These are phyloP conservation scores for Aspergillus nanangensis DNA, from an alignment of 495 filamentous ascomycete genomes.

Conservation along the genomic window DNA sequence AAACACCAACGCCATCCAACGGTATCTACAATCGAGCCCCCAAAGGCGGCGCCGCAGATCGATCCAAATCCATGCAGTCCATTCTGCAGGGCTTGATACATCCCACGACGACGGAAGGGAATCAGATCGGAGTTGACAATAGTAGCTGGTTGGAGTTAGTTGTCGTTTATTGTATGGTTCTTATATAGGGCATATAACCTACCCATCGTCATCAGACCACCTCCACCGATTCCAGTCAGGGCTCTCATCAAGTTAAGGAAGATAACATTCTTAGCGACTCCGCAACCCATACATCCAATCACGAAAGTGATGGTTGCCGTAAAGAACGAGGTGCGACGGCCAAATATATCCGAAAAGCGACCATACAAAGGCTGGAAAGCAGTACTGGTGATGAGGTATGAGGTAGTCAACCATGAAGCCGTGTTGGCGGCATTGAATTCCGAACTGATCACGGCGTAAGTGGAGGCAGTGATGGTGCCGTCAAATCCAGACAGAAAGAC, in stretches of 20 bases:
- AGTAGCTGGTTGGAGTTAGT: constrained; percentile 37
- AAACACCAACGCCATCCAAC: constrained; percentile 66
- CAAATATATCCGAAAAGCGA: constrained; percentile 42
- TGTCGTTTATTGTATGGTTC: neutral
- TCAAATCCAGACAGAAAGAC: constrained; percentile 65
- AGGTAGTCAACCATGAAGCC: constrained; percentile 63
- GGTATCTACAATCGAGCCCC: constrained; percentile 59
- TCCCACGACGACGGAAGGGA: constrained; percentile 56
- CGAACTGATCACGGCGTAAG: constrained; percentile 63
- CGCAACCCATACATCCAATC: constrained; percentile 42
- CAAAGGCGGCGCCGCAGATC: constrained; percentile 62
- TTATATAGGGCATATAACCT: constrained; percentile 8
- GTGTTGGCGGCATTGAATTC: constrained; percentile 61
- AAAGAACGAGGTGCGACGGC: constrained; percentile 38
- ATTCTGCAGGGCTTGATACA: constrained; percentile 63
- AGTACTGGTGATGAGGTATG: constrained; percentile 58
- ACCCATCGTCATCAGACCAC: constrained; percentile 60
- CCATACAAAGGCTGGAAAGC: constrained; percentile 55
- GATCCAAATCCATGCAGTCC: constrained; percentile 59
- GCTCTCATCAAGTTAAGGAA: constrained; percentile 76
- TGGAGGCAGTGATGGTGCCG: constrained; percentile 62
- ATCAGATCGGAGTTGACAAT: constrained; percentile 66
- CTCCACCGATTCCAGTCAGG: constrained; percentile 63
- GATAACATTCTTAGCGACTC: constrained; percentile 46
- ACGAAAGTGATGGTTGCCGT: constrained; percentile 41